Evolutionary conservation across 495 filamentous ascomycete genomes (phyloP), one percentile per base, ranked within the genome.

Genomic region (Hapsidospora chrysogenum): DNA sequence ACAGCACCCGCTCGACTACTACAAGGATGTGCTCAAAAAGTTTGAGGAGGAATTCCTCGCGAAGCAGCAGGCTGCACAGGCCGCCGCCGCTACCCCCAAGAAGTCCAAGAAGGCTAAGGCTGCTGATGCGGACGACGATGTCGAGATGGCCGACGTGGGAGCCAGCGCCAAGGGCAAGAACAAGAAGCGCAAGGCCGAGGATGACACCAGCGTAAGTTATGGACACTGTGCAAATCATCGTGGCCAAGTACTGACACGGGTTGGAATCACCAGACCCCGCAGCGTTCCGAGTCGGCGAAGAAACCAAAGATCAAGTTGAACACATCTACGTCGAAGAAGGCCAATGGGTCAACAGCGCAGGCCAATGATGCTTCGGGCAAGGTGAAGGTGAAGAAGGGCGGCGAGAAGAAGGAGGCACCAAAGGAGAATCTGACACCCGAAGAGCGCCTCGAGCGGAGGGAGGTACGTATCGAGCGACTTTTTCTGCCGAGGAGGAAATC

Each of bases 141-240:
- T 68, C 10, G 83, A 89, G 43, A 61, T 77, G 1, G 81, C 85
- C 1, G 85, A 85, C 73, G 76, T 69, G 38, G 82, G 92, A 38
- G 59, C 48, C n/a, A 64, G 66, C 19, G 49, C 50, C 32, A 66
- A 66, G 41, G 53, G 58, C 33, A 63, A 64, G 54, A 43, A 62
- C 2, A 80, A 76, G 52, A 84, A 82, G 59, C 70, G 76, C 38
- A 81, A 81, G 61, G 71, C 66, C 2, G 74, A 58, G n/a, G 78
- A 84, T 34, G 65, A 61, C 9, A 70, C 60, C 9, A 78, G 74
- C 63, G 82, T 85, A 56, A 57, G 62, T 25, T 4, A 8, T 14
- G n/a, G 11, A 10, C 7, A 14, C 16, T 19, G 8, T 10, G 19
- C 35, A 23, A 18, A 13, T 11, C 25, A 19, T 9, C 5, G 26